Evolutionary conservation across 2,329 filamentous ascomycete species (phyloP).

Genomic region (Ascocoryne sarcoides): DNA sequence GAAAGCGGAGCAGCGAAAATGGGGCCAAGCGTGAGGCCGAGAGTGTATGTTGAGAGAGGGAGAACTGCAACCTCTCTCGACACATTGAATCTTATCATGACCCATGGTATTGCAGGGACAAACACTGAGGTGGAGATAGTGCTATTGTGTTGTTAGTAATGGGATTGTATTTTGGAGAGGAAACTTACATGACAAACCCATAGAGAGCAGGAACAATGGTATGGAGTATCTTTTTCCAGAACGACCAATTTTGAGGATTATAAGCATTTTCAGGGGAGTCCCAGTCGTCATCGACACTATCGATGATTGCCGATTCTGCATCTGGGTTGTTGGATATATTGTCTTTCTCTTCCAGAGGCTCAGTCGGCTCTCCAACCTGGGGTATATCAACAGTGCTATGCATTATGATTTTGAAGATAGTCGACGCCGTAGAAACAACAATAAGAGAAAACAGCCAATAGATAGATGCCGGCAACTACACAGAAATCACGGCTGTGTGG

Average conservation of each 20-base stretch:
- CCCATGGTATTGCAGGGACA: slow-evolving; percentile 38
- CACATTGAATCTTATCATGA: slow-evolving; percentile 46
- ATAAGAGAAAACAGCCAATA: neutral
- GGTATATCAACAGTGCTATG: neutral
- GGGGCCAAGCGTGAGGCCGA: slow-evolving; percentile 52
- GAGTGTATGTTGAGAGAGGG: slow-evolving; percentile 49
- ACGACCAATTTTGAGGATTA: slow-evolving; percentile 21
- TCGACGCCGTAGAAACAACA: neutral
- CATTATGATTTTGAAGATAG: neutral
- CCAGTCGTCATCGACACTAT: slow-evolving; percentile 14
- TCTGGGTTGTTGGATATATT: neutral
- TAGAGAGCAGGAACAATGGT: slow-evolving; percentile 19
- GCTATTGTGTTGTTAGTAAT: slow-evolving; percentile 11
- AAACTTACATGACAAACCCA: slow-evolving; percentile 20
- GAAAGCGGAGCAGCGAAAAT: slow-evolving; percentile 59
- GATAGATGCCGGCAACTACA: neutral
- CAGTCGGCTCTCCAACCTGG: neutral
- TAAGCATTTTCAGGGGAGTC: slow-evolving; percentile 16
- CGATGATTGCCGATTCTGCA: neutral
- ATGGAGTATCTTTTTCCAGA: slow-evolving; percentile 18
- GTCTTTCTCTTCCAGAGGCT: neutral
- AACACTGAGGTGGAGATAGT: slow-evolving; percentile 33
- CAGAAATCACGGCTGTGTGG: neutral
- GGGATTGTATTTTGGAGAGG: no score
- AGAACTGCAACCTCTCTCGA: slow-evolving; percentile 48